Base-by-base conservation (phyloP, 345 rosid species). In the Populus nigra region DNA sequence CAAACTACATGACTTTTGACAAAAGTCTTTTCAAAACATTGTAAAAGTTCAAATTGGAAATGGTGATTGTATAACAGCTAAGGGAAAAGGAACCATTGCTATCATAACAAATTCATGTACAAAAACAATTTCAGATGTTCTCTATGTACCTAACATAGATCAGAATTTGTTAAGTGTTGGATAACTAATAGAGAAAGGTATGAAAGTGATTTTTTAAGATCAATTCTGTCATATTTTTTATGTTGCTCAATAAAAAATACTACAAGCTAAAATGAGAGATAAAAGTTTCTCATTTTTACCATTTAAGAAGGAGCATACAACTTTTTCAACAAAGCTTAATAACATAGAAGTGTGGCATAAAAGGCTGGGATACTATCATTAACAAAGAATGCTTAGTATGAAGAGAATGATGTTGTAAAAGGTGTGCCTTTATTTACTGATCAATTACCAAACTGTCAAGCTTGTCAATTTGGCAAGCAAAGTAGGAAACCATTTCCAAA, bases 121-220 rank as follows among this genome's bases (percentile, higher is more conserved):
- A 38, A 38, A 38, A 38, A 38, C 9, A 38, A 38, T 38, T 7
- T 38, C 9, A 38, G 1, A 38, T 38, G 9, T 38, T 38, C 41
- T 38, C 41, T 38, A 38, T 7, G 5, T 38, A 38, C 72, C 57
- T 4, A 17, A 72, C 0, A 17, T 83, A 0, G 72, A 76, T 43
- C 71, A 83, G 23, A 76, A 83, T 5, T 18, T 79, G 12, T 31
- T 83, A 9, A 76, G 79, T 76, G 73, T 83, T 33, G 69, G 80
- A 0, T 68, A 75, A 3, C 5, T 79, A 1, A 2, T 75, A 7
- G 39, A 79, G 1, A 76, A 69, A 27, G 75, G 65, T 0, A 79
- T 3, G 9, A 61, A 20, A 1, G 50, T 83, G 2, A 0, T 8
- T 3, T 83, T 83, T 36, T 29, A 83, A 69, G 66, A 62, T 1